Conservation (phyloP, 306 rosid genomes). For the Pachyrhizus erosus region DNA sequence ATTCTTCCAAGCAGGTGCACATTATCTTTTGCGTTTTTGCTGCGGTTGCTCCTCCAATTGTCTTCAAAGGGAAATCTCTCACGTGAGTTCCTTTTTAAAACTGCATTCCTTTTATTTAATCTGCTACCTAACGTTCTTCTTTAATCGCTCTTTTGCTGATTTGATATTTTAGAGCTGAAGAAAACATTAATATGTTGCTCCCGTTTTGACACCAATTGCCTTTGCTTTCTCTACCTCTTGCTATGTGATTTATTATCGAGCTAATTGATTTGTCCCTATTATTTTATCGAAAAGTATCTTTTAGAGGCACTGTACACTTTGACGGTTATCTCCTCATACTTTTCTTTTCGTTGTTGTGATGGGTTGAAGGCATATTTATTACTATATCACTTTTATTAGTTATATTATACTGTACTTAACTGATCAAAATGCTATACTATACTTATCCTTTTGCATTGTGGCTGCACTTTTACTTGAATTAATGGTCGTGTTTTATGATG, state of each 20-base stretch:
- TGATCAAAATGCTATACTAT: not conserved
- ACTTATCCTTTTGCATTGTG: not conserved
- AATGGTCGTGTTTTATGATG: conserved; percentile 45
- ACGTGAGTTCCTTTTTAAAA: conserved; percentile 65
- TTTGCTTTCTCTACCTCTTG: not conserved
- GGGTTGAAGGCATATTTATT: conserved; percentile 8
- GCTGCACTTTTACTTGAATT: conserved; percentile 32
- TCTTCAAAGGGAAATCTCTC: conserved; percentile 79
- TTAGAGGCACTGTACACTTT: not conserved
- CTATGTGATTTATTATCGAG: not conserved
- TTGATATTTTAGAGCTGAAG: not conserved
- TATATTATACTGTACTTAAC: too few species aligned
- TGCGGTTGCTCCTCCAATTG: conserved; percentile 86
- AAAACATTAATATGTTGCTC: not conserved
- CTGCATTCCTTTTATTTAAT: conserved; percentile 23
- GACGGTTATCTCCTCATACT: not conserved
- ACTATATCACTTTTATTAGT: not conserved
- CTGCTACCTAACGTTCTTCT: conserved; percentile 8
- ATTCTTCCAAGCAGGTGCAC: conserved; percentile 66
- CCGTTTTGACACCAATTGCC: not conserved
- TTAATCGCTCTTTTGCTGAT: not conserved
- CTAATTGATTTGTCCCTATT: not conserved
- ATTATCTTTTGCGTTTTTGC: conserved; percentile 72
- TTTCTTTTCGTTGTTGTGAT: not conserved
- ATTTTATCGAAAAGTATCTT: too few species aligned